Conservation (phyloP, 495 filamentous ascomycete genomes). For the Tirmania nivea region DNA sequence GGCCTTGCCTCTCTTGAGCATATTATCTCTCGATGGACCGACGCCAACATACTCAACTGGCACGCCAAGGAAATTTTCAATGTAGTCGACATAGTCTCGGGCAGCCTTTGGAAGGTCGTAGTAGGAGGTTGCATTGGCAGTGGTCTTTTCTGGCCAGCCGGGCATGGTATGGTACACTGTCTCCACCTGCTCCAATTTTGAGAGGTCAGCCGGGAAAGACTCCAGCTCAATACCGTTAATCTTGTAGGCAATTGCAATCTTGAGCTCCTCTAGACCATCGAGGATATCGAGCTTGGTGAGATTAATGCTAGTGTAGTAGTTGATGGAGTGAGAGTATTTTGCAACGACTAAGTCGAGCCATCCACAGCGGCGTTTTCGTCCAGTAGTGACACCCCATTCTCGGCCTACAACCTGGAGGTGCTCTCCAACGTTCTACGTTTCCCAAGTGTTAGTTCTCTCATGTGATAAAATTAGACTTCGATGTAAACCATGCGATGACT, state of each 20-base stretch:
- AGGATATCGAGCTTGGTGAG: conserved; percentile 79
- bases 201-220: conserved; percentile 47
- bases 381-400: conserved; percentile 68
- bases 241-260: conserved; percentile 54
- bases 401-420: conserved; percentile 40
- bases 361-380: conserved; percentile 62
- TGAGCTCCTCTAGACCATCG: conserved; percentile 60
- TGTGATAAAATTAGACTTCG: too few species aligned
- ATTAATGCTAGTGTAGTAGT: conserved; percentile 59
- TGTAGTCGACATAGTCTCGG: conserved; percentile 50
- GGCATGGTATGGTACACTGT: conserved; percentile 51
- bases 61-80: conserved; percentile 54
- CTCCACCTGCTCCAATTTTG: conserved; percentile 34
- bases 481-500: background rate
- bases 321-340: conserved; percentile 48
- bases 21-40: conserved; percentile 45
- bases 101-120: conserved; percentile 51
- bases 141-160: conserved; percentile 58
- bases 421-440: conserved; percentile 30
- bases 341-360: conserved; percentile 82
- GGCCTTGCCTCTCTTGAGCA: background rate
- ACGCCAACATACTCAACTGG: conserved; percentile 58
- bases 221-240: conserved; percentile 31
- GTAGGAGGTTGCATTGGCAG: conserved; percentile 35
- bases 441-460: too few species aligned